phyloP scores from a whole-genome alignment of 352 stramenopile species.

The Phytophthora pini region DNA sequence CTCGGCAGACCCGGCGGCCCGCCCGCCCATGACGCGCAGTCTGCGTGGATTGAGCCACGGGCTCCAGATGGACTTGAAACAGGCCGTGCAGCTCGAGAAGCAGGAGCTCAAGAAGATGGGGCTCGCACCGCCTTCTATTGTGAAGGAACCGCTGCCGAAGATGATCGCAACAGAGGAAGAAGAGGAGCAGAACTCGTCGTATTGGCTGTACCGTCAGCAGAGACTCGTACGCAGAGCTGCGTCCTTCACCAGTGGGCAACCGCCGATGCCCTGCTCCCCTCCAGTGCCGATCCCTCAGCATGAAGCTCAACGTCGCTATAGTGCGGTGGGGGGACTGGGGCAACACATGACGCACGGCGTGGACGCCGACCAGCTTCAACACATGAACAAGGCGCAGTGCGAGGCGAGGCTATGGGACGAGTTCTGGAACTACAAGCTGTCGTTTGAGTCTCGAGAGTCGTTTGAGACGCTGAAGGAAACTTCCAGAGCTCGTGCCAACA shows the following conservation, averaged over 20 bases:
- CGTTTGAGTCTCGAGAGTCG: conserved; percentile 67
- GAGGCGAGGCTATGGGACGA: conserved; percentile 66
- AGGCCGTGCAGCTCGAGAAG: conserved; percentile 42
- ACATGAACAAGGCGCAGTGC: conserved; percentile 45
- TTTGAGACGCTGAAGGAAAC: conserved; percentile 39
- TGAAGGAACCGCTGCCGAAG: conserved; percentile 12
- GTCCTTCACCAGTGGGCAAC: conserved; percentile 38
- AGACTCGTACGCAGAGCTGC: conserved; percentile 31
- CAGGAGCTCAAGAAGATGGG: conserved; percentile 36
- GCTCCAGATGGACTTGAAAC: conserved; percentile 38
- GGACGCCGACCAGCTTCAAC: conserved; percentile 18
- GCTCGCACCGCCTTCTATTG: conserved; percentile 3
- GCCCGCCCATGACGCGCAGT: conserved; percentile 27
- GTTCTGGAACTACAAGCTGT: conserved; percentile 80
- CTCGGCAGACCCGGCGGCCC: not conserved
- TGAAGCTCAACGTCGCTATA: conserved; percentile 38
- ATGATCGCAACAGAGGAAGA: conserved; percentile 4
- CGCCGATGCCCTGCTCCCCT: conserved; percentile 49
- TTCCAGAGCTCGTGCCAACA: conserved; percentile 6
- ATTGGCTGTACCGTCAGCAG: conserved; percentile 34
- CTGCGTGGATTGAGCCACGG: conserved; percentile 32
- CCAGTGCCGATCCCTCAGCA: conserved; percentile 60
- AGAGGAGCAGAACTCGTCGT: conserved; percentile 16
- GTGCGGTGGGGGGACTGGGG: conserved; percentile 22
- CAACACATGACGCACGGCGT: conserved; percentile 19